Base-by-base conservation (phyloP, 345 rosid genomes). In the Eucalyptus brandiana region DNA sequence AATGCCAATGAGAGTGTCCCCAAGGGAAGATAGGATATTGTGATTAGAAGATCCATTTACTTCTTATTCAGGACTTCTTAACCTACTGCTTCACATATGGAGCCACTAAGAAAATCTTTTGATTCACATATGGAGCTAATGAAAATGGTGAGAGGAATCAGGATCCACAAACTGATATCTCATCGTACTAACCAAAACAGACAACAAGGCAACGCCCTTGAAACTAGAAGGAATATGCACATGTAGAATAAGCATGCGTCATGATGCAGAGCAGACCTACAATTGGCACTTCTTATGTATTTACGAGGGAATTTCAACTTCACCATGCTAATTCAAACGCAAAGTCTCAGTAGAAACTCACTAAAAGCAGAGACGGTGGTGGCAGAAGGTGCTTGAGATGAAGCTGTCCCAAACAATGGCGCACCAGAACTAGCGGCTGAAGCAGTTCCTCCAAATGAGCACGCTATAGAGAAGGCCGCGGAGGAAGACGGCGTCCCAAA, bases 361-460 rank as follows among this genome's bases (percentile, higher is more conserved):
- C 99, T 90, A 83, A 97, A 92, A 58, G 90, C 65, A 81, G 95
- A 87, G 16, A 95, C 90, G 86, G 94, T 9, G 51, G 90, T 60
- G 42, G 93, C 81, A 2, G 95, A 89, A 90, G 92, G 96, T 48
- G 94, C 53, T 91, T 94, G 96, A 42, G 96, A 91, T 50, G 95
- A 83, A 81, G 87, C 93, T 65, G 92, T 42, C 32, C 90, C 91
- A 87, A 89, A 91, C 44, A 89, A 30, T 24, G 90, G 45, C 40
- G 91, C 37, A 40, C 65, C 80, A 48, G 62, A 23, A 54, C 76
- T 87, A 8, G 88, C 87, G 15, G 86, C 88, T 9, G 90, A 86
- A 14, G 90, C 42, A 87, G 86, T 83, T 30, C 54, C 72, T 16
- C 91, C 91, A 80, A 50, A 89, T 34, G 45, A 50, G 53, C 91